phyloP scores from a whole-genome alignment of 2,329 filamentous ascomycete genomes.

The Hymenoscyphus albidus region DNA sequence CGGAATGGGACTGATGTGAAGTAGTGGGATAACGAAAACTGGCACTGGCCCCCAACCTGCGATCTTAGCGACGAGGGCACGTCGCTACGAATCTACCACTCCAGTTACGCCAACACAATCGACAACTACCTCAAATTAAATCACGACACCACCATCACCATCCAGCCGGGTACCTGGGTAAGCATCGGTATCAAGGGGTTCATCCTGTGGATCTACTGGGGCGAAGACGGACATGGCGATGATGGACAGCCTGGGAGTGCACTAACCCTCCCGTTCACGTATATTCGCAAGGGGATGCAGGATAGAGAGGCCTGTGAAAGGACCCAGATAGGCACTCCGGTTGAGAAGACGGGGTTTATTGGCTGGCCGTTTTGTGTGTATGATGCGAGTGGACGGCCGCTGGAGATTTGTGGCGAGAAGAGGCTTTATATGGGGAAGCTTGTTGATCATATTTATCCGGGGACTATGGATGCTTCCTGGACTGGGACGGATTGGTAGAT shows the following conservation, averaged over 20 bases:
- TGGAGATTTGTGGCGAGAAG: neutral
- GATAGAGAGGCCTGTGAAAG: neutral
- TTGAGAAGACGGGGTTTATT: neutral
- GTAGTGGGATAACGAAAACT: neutral
- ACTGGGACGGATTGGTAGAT: neutral
- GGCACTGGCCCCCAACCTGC: neutral
- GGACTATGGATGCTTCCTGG: neutral
- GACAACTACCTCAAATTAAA: neutral
- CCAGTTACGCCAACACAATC: neutral
- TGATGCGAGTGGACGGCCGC: neutral
- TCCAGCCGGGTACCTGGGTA: neutral
- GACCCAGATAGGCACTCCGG: neutral
- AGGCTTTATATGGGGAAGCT: neutral
- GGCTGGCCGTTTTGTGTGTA: neutral
- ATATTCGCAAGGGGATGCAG: neutral
- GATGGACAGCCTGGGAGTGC: neutral
- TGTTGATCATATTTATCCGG: neutral
- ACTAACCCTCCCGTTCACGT: neutral
- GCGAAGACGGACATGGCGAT: neutral
- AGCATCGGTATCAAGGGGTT: neutral
- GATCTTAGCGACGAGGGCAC: neutral
- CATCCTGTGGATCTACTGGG: neutral
- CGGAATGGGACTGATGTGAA: neutral
- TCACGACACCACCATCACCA: neutral
- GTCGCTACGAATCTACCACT: neutral